Evolutionary conservation across 495 filamentous ascomycete species (phyloP), one percentile per base, ranked within the genome.

Genomic region (Staphylotrichum tortipilum): DNA sequence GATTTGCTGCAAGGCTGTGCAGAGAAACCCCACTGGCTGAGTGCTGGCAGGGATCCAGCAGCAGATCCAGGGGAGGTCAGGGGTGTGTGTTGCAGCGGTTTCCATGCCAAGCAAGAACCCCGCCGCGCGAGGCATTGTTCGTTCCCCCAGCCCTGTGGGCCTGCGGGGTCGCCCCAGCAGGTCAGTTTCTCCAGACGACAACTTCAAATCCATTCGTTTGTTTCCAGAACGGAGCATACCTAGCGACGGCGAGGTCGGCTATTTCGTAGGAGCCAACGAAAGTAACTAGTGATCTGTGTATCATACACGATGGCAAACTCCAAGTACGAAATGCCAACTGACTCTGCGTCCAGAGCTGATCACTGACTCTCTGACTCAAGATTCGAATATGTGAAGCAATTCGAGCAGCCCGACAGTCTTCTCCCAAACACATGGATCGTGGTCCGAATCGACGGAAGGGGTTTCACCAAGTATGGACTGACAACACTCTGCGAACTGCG

Each of bases 361-460:
- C 10, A 34, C n/a, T n/a, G n/a, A n/a, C n/a, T 14, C 34, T 12
- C 8, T 14, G 3, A 3, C 24, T 26, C 19, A 39, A 35, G 89
- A 63, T 98, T 84, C 64, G 92, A 94, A 72, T 96, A 97, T 64
- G 92, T 96, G 54, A 86, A 86, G 59, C 64, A 73, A 28, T 96
- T 95, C 59, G 92, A 98, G 74, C 85, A 85, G 63, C 67, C 78
- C 4, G 86, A 94, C 59, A 67, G 67, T 22, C 71, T 97, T 35
- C 81, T 96, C 4, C 88, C 84, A 22, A 91, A 89, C 54, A 96
- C 91, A 9, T 98, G 87, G 86, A 82, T 96, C 35, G 85, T 97
- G 8, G 80, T 98, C 46, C 82, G 92, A 39, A 82, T 97, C 48
- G 92, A 98, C 63, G 92, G 92, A 4, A 78, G 89, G 50, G 86